Percentiles rank a stretch among this genome's conserved stretches.
These are phyloP conservation scores for Starmerella vitae DNA, from an alignment of 805 yeast genomes.

Conservation along the genomic window DNA sequence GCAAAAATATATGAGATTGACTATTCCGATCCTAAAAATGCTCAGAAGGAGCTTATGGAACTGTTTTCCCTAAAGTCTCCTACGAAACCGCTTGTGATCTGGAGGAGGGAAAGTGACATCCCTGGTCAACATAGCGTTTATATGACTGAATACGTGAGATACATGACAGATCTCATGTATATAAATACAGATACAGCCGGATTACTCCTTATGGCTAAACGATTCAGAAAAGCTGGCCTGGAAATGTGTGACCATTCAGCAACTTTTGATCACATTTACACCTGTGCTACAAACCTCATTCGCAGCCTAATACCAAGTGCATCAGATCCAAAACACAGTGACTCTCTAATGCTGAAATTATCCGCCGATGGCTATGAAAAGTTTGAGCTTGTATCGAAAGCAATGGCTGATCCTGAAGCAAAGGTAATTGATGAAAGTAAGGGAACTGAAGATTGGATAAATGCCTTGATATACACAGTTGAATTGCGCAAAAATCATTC, in stretches of 20 bases:
- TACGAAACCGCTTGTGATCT: constrained; percentile 60
- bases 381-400: constrained; percentile 16
- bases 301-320: constrained; percentile 30
- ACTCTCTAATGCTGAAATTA: constrained; percentile 36
- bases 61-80: constrained; percentile 50
- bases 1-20: constrained; percentile 50
- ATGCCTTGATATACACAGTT: constrained; percentile 7
- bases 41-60: constrained; percentile 49
- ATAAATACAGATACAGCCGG: constrained; percentile 43
- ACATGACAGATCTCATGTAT: constrained; percentile 44
- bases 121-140: constrained; percentile 88
- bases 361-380: constrained; percentile 31
- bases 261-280: constrained; percentile 55
- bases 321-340: constrained; percentile 35
- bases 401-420: constrained; percentile 2
- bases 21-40: constrained; percentile 38
- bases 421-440: background rate
- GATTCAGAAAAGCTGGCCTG: constrained; percentile 63
- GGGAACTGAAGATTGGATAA: constrained; percentile 9
- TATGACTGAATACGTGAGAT: constrained; percentile 53
- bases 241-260: constrained; percentile 54
- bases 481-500: constrained; percentile 11
- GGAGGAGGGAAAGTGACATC: constrained; percentile 86
- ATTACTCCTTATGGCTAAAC: constrained; percentile 48
- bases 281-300: constrained; percentile 38